phyloP scores from a whole-genome alignment of 306 rosid genomes.

The Pyrus bretschneideri region DNA sequence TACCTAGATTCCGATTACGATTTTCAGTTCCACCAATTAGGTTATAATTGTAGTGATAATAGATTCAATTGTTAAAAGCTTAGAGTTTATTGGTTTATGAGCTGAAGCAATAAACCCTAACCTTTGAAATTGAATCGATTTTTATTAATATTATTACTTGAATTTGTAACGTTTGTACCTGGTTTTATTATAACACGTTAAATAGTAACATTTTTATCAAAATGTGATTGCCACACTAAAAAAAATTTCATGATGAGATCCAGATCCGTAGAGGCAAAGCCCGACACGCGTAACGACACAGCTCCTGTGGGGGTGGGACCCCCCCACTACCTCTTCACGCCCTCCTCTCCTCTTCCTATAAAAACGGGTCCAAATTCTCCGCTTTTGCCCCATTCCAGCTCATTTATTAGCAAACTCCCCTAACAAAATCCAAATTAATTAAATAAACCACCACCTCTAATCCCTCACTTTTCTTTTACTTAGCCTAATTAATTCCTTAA shows the following conservation, averaged over 20 bases:
- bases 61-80: too few species aligned
- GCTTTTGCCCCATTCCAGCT: neutral
- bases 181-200: too few species aligned
- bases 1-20: too few species aligned
- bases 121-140: too few species aligned
- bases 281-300: neutral
- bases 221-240: too few species aligned
- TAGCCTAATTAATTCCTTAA: neutral
- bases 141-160: too few species aligned
- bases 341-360: neutral
- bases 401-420: neutral
- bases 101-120: too few species aligned
- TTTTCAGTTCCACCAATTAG: too few species aligned
- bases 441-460: neutral
- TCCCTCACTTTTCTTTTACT: neutral
- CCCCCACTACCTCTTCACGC: neutral
- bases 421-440: neutral
- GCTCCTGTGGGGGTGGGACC: neutral
- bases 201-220: too few species aligned
- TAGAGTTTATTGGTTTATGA: too few species aligned
- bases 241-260: too few species aligned
- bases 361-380: neutral
- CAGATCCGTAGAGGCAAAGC: neutral
- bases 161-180: accelerated
- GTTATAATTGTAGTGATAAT: too few species aligned